These are phyloP conservation scores for Daldinia eschscholtzii DNA, from an alignment of 2,329 filamentous ascomycete genomes.

Conservation along the genomic window DNA sequence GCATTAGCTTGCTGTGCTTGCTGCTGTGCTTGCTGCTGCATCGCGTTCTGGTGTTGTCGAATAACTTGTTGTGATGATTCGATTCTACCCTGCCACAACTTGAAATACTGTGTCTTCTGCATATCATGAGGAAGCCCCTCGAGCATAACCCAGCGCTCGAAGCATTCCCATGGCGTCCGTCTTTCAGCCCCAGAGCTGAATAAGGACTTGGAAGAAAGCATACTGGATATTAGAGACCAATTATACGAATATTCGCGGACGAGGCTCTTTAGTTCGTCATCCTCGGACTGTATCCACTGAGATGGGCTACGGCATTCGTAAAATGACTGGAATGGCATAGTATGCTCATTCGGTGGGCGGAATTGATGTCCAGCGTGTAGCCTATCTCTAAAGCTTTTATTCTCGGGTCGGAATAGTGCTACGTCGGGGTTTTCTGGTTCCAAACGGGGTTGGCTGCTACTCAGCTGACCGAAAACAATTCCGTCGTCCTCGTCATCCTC, in stretches of 20 bases:
- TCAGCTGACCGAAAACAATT: conserved; percentile 54
- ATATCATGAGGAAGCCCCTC: conserved; percentile 93
- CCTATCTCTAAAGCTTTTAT: conserved; percentile 89
- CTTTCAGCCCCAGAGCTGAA: conserved; percentile 90
- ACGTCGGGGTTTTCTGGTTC: conserved; percentile 80
- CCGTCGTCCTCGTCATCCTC: conserved; percentile 71
- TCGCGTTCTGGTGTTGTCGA: conserved; percentile 65
- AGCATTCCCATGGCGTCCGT: conserved; percentile 97
- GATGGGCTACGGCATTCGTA: conserved; percentile 89
- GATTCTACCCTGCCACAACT: conserved; percentile 73
- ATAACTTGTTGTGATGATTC: conserved; percentile 70
- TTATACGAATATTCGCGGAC: conserved; percentile 97
- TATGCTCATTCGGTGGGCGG: conserved; percentile 88
- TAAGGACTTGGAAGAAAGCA: conserved; percentile 78
- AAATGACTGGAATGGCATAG: conserved; percentile 90
- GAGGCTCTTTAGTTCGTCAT: conserved; percentile 86
- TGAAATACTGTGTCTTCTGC: conserved; percentile 96
- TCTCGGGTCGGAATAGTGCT: conserved; percentile 89
- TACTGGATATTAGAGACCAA: conserved; percentile 92
- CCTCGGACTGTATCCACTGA: conserved; percentile 91
- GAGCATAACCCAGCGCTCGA: conserved; percentile 93
- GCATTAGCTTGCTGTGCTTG: conserved; percentile 49
- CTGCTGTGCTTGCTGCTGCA: conserved; percentile 52
- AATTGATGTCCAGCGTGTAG: conserved; percentile 94
- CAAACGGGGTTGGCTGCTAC: conserved; percentile 58